Conservation (phyloP, 1,284 basidiomycete species). For the Volvariella volvacea region DNA sequence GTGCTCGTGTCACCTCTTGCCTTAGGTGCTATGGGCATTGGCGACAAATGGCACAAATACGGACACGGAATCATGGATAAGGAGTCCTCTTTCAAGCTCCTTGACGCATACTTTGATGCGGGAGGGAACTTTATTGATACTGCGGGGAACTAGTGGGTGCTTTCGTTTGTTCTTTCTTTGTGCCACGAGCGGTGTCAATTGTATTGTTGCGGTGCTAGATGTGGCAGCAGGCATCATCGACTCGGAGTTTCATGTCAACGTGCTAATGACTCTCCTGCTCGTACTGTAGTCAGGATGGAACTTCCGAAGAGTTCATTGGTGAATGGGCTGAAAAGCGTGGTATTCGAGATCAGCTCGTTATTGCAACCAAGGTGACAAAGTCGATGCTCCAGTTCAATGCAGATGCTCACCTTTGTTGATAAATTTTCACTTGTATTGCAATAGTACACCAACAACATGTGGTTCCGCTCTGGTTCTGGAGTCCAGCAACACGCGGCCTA, state of each 20-base stretch:
- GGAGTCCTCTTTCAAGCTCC: slow-evolving; percentile 29
- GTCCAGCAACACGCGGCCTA: slow-evolving; percentile 35
- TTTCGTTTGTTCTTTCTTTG: no score
- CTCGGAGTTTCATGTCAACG: no score
- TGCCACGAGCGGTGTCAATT: no score
- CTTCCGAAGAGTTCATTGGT: slow-evolving; percentile 35
- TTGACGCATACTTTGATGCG: slow-evolving; percentile 31
- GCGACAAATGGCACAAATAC: slow-evolving; percentile 33
- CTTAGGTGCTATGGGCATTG: slow-evolving; percentile 51
- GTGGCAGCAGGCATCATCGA: no score
- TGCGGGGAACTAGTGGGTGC: slow-evolving; percentile 24
- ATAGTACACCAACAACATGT: no score
- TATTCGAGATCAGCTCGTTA: slow-evolving; percentile 32
- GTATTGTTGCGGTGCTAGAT: no score
- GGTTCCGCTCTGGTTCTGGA: no score
- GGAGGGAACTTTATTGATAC: slow-evolving; percentile 35
- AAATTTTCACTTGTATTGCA: no score
- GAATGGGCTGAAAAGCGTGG: slow-evolving; percentile 37
- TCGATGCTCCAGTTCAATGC: no score
- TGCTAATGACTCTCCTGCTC: not conserved
- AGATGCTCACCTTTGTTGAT: no score
- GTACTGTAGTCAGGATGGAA: slow-evolving; percentile 27
- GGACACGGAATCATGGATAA: slow-evolving; percentile 29
- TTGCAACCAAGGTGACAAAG: no score
- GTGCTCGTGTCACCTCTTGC: slow-evolving; percentile 48